Conservation (phyloP, 139 green algal species). For the Micractinium conductrix region DNA sequence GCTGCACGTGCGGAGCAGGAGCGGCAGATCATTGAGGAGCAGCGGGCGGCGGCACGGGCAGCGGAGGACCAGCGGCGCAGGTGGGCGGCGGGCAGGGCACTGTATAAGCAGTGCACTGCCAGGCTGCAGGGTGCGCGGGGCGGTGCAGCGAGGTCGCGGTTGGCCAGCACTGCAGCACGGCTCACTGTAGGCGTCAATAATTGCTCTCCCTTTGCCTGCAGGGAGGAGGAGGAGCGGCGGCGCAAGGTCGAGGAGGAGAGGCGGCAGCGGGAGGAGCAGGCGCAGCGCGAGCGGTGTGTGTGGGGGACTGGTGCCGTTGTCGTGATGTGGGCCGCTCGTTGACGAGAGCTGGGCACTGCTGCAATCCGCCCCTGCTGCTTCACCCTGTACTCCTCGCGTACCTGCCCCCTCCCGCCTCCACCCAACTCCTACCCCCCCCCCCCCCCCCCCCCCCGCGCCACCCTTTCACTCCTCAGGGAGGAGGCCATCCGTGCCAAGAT, state of each 20-base stretch:
- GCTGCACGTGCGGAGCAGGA: constrained; percentile 34
- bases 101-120: neutral
- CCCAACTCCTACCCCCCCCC: neutral
- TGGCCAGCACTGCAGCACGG: no score
- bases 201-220: neutral
- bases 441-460: neutral
- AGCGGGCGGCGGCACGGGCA: constrained; percentile 19
- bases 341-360: no score
- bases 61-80: constrained; percentile 32
- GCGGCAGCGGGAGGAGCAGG: constrained; percentile 30
- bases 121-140: neutral
- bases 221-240: constrained; percentile 41
- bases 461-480: neutral
- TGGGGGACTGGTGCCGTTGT: neutral
- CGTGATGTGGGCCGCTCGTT: no score
- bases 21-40: constrained; percentile 36
- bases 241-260: constrained; percentile 27
- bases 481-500: constrained; percentile 20
- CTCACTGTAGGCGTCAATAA: no score
- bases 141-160: neutral
- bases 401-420: neutral
- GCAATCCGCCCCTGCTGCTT: neutral
- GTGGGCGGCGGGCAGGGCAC: neutral
- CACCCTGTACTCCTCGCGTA: neutral
- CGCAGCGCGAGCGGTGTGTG: constrained; percentile 14